These are phyloP conservation scores for Septoria petroselini DNA, from an alignment of 2,329 filamentous ascomycete genomes.

Conservation along the genomic window DNA sequence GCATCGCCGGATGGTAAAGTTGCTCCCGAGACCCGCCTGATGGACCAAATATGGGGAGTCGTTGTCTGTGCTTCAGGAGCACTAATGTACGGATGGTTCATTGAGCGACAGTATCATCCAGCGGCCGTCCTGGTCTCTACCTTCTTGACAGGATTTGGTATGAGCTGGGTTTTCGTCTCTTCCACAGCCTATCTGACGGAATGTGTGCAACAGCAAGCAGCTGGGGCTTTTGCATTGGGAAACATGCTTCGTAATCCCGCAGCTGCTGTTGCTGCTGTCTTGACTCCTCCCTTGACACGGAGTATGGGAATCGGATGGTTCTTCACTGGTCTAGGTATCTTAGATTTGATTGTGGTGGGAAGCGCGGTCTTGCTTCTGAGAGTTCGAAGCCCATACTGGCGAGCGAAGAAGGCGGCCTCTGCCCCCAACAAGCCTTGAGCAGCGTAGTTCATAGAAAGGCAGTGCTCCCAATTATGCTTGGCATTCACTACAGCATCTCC, in stretches of 20 bases:
- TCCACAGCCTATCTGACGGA: conserved; percentile 11
- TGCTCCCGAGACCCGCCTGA: conserved; percentile 5
- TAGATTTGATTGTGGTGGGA: conserved; percentile 9
- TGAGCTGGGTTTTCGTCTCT: conserved; percentile 13
- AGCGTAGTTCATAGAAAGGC: neutral
- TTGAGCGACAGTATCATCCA: conserved; percentile 3
- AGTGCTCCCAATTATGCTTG: no score
- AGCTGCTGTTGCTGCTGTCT: conserved; percentile 6
- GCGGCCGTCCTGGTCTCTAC: conserved; percentile 5
- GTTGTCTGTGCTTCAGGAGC: conserved; percentile 6
- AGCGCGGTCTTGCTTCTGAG: conserved; percentile 5
- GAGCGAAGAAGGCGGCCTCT: neutral
- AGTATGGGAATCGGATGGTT: conserved; percentile 11
- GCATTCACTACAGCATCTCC: no score
- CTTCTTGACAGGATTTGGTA: conserved; percentile 7
- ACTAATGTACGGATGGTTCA: conserved; percentile 11
- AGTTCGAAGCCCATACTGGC: conserved; percentile 5
- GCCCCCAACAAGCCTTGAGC: neutral
- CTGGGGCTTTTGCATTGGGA: conserved; percentile 10
- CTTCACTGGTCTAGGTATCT: conserved; percentile 5
- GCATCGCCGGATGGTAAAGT: neutral
- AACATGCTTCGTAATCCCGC: conserved; percentile 13
- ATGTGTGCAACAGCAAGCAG: conserved; percentile 10
- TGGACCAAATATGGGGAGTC: conserved; percentile 13
- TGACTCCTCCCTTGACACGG: neutral